A percentile compares a stretch with the other conserved stretches of the same genome.
Conservation (phyloP, 2,329 filamentous ascomycete genomes). For the Chrysoporthe austroafricana region DNA sequence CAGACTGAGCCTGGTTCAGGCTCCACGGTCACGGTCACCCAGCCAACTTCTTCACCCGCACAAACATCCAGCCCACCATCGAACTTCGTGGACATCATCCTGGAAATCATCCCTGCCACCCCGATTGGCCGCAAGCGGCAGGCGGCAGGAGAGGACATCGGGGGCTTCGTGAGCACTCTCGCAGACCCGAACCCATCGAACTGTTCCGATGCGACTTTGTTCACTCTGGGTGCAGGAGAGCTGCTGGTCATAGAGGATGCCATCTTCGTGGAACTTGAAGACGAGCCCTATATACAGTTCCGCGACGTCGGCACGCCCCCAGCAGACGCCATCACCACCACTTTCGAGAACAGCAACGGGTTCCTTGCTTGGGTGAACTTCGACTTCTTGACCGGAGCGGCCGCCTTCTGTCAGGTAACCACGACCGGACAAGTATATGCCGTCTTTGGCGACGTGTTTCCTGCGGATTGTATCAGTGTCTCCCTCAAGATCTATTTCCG, state of each 20-base stretch:
- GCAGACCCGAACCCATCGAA: not conserved
- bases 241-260: not conserved
- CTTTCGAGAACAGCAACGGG: not conserved
- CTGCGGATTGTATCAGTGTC: not conserved
- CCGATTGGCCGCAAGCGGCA: not conserved
- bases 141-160: not conserved
- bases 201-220: not conserved
- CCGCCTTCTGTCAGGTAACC: not conserved
- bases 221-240: not conserved
- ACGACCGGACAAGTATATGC: conserved; percentile 6
- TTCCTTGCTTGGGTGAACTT: not conserved
- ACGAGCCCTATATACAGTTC: not conserved
- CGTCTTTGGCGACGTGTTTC: not conserved
- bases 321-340: not conserved
- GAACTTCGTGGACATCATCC: not conserved
- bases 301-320: not conserved
- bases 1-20: not conserved
- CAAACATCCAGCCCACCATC: not conserved
- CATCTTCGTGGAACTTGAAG: not conserved
- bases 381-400: not conserved
- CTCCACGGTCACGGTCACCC: not conserved
- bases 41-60: not conserved
- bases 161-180: not conserved
- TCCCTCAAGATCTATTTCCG: not conserved
- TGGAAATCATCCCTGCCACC: not conserved